Base-by-base conservation (phyloP, 768 basidiomycete genomes). In the Atractiella rhizophila region DNA sequence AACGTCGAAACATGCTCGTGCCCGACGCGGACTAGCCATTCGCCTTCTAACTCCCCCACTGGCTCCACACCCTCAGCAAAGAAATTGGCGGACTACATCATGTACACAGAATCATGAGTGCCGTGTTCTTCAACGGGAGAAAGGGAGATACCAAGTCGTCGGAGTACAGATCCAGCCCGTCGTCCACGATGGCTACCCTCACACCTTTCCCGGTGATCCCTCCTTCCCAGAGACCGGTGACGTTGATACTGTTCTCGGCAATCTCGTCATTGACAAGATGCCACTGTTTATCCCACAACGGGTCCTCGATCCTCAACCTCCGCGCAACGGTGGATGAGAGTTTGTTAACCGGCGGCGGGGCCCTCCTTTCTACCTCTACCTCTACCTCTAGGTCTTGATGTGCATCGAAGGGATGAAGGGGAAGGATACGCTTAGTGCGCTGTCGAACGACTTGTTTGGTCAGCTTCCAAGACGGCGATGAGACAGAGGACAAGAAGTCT, bases 141-240 rank as follows among this genome's bases (percentile, higher is more conserved):
- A n/a, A n/a, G n/a, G n/a, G n/a, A n/a, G n/a, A n/a, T n/a, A n/a
- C n/a, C n/a, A n/a, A n/a, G n/a, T n/a, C n/a, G n/a, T n/a, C n/a
- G n/a, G n/a, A n/a, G n/a, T n/a, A n/a, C n/a, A n/a, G n/a, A n/a
- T 73, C 73, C 10, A 96, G 65, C 0, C 62, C 57, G 6, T 55
- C 35, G 5, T 72, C 66, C 43, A 74, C 65, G 47, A 77, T 64
- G 9, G 82, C 81, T 4, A 80, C 68, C 30, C 80, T 74, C 23
- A 94, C 64, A 6, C 81, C 86, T 50, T 71, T 65, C 1, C 91
- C 91, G 0, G 76, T 82, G 48, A 85, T 66, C 3, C 82, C 86
- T 62, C 75, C 68, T 24, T 76, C 78, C 91, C 91, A 98, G 0
- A 91, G 64, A 10, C 69, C 66, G 0, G 82, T 76, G n/a, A 83